These are phyloP conservation scores for Candida sphagnicola DNA, from an alignment of 805 yeast species.

Conservation along the genomic window DNA sequence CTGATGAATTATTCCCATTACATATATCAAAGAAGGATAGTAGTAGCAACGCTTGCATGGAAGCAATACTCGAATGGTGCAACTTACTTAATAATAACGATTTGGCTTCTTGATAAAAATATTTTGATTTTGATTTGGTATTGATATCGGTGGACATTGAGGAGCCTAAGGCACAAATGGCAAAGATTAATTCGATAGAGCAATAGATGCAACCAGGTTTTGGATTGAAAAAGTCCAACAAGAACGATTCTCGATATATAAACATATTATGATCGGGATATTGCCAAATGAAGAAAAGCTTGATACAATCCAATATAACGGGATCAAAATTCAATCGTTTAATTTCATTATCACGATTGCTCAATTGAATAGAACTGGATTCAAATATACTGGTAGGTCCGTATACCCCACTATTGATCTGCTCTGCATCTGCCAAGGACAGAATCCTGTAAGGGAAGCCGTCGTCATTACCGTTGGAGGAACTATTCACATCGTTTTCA, in stretches of 20 bases:
- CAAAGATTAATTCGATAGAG: slow-evolving; percentile 48
- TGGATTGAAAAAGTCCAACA: slow-evolving; percentile 58
- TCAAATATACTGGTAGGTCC: slow-evolving; percentile 4
- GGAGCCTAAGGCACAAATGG: slow-evolving; percentile 60
- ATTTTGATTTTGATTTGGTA: slow-evolving; percentile 36
- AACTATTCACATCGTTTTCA: not conserved
- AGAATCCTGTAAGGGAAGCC: not conserved
- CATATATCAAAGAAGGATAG: slow-evolving; percentile 61
- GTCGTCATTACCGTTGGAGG: not conserved
- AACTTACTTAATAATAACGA: slow-evolving; percentile 35
- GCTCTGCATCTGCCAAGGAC: not conserved
- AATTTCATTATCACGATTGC: slow-evolving; percentile 9
- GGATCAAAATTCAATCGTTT: slow-evolving; percentile 30
- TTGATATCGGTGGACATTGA: slow-evolving; percentile 42
- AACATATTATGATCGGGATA: slow-evolving; percentile 63
- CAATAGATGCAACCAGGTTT: slow-evolving; percentile 51
- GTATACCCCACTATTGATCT: not conserved
- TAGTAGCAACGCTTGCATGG: slow-evolving; percentile 54
- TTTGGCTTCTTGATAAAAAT: slow-evolving; percentile 48
- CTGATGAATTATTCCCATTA: slow-evolving; percentile 52
- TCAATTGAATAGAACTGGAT: slow-evolving; percentile 2
- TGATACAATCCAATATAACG: slow-evolving; percentile 31
- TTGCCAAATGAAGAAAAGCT: slow-evolving; percentile 55
- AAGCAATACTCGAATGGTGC: slow-evolving; percentile 46
- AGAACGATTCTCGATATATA: slow-evolving; percentile 59